Evolutionary conservation across 164 flowering plant genomes (phyloP).

Genomic region (Liriodendron chinense): DNA sequence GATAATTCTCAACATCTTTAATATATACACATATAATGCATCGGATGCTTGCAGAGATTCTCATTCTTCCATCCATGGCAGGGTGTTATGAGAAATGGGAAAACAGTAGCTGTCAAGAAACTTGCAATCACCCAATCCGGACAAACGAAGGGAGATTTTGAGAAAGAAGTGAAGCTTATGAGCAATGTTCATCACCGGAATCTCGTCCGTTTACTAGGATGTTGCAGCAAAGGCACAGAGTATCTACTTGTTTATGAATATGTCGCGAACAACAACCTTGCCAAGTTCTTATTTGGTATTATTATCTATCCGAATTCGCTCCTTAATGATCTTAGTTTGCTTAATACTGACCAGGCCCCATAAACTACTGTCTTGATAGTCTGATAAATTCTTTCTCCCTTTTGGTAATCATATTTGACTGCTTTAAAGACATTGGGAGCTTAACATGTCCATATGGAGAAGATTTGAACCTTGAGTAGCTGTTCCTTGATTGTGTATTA

Average conservation of each 20-base stretch:
- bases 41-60: not conserved
- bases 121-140: not conserved
- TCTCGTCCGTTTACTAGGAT: constrained; percentile 59
- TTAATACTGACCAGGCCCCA: too few relatives aligned
- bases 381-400: too few relatives aligned
- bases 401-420: not conserved
- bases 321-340: too few relatives aligned
- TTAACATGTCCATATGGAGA: not conserved
- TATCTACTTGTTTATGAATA: constrained; percentile 49
- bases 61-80: not conserved
- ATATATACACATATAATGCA: not conserved
- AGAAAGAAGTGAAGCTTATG: constrained; percentile 55
- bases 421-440: not conserved
- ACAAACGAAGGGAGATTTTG: constrained; percentile 35
- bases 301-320: not conserved
- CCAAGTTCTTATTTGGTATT: constrained; percentile 53
- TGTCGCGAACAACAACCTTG: constrained; percentile 59
- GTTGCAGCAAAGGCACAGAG: constrained; percentile 50
- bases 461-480: not conserved
- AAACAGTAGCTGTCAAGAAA: constrained; percentile 7
- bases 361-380: too few relatives aligned
- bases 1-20: not conserved
- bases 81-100: constrained; percentile 6
- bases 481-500: not conserved
- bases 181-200: constrained; percentile 63